Evolutionary conservation across 441 rosid species (phyloP).

Genomic region (Syzygium malaccense): DNA sequence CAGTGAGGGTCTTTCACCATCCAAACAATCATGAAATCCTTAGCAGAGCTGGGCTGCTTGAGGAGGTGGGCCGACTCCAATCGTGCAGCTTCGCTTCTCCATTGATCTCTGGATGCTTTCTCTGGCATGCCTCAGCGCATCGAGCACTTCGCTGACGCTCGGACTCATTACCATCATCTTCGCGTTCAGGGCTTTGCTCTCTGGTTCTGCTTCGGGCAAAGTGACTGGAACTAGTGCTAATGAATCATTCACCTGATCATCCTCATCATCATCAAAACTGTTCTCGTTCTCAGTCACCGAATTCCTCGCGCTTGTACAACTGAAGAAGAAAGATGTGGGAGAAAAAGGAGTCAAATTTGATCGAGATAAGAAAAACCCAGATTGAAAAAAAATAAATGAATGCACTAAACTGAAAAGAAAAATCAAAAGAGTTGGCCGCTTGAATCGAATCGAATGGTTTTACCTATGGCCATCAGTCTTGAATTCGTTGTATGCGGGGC

Average conservation of each 20-base stretch:
- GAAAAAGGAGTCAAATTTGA: not conserved
- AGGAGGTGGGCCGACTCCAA: conserved; percentile 25
- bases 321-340: not conserved
- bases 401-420: not conserved
- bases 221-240: conserved; percentile 33
- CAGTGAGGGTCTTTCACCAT: not conserved
- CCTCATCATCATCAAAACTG: not conserved
- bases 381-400: not conserved
- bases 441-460: not conserved
- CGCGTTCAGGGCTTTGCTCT: conserved; percentile 6
- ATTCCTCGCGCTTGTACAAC: not conserved
- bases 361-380: not conserved
- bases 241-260: conserved; percentile 23
- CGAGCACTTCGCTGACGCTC: conserved; percentile 44
- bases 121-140: conserved; percentile 37
- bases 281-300: not conserved
- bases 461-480: conserved; percentile 17
- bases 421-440: not conserved
- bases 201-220: conserved; percentile 2
- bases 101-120: conserved; percentile 32
- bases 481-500: conserved; percentile 14
- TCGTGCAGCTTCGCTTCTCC: conserved; percentile 26
- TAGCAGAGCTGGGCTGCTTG: conserved; percentile 13
- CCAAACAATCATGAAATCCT: not conserved
- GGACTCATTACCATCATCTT: conserved; percentile 1